Evolutionary conservation across 495 filamentous ascomycete species (phyloP), one percentile per base, ranked within the genome.

Genomic region (Bacidia rubella): DNA sequence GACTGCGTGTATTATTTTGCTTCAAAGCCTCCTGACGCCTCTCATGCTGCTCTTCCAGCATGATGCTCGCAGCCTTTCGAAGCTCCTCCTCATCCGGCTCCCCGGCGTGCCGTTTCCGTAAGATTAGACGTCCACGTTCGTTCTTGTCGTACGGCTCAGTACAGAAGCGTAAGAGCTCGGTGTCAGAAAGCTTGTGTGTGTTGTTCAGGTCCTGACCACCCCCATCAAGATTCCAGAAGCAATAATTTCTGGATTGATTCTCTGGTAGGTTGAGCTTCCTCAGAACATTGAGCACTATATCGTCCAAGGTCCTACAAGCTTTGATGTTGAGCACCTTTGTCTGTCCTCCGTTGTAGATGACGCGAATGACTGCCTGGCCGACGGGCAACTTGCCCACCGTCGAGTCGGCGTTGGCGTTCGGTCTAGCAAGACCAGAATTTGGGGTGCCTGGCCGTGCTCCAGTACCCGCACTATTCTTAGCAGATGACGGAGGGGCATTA

Each of bases 281-380:
- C 21, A 96, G 66, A 1, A 90, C 90, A 53, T 80, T 81, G 23
- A 85, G 72, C 66, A 95, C 86, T 49, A 99, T 82, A 52, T 95
- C 87, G 56, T 97, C 92, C 27, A 86, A 79, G 1, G 84, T 93
- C 60, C 82, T 87, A 74, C 87, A 95, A 56, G 82, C 85, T 50
- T 85, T 82, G 47, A 97, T 83, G 62, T 88, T 86, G 51, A 97
- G 77, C 5, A 95, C 88, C 64, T 90, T 89, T 26, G 88, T 94
- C 52, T 85, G 81, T n/a, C 87, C 85, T 41, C 83, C 87, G 24
- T 82, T 86, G 54, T 90, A 94, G 60, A 97, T 95, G 35, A 97
- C 85, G 39, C 87, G 78, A 54, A 96, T 92, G 47, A 93, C 78
- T 39, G 86, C 81, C 60, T 87, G 82, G 61, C 86, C 83, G 38